These are phyloP conservation scores for Plicaturopsis crispa DNA, from an alignment of 768 basidiomycete species.

Conservation along the genomic window DNA sequence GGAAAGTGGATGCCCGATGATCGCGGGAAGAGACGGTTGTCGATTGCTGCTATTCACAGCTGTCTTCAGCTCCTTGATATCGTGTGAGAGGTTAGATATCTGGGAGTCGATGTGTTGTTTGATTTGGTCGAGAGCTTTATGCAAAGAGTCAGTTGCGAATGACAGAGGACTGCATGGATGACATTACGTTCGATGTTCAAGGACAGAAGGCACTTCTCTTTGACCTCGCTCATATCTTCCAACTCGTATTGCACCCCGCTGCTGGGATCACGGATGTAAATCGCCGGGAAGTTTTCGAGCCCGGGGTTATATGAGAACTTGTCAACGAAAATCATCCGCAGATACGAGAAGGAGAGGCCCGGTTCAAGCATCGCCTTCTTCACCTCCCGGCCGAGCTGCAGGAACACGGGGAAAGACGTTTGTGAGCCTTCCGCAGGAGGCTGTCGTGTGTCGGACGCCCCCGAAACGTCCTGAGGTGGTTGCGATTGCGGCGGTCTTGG, in stretches of 20 bases:
- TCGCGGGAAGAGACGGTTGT: constrained; percentile 43
- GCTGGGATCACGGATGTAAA: constrained; percentile 89
- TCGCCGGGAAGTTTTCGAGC: constrained; percentile 87
- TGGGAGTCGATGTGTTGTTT: constrained; percentile 96
- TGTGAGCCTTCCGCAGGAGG: constrained; percentile 5
- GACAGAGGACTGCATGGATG: constrained; percentile 1
- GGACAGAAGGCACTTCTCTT: constrained; percentile 80
- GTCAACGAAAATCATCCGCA: constrained; percentile 89
- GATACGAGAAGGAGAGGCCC: constrained; percentile 59
- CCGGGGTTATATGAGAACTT: constrained; percentile 93
- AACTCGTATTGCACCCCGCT: constrained; percentile 94
- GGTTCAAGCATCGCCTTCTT: constrained; percentile 77
- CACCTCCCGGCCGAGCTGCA: constrained; percentile 86
- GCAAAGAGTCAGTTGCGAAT: constrained; percentile 8
- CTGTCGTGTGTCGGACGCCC: not conserved
- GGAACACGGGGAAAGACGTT: constrained; percentile 62
- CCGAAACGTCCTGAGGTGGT: constrained; percentile 5
- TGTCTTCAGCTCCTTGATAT: constrained; percentile 82
- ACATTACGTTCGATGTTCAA: constrained; percentile 94
- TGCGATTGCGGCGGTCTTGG: constrained; percentile 18
- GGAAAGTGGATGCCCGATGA: constrained; percentile 46
- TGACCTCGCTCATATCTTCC: constrained; percentile 90
- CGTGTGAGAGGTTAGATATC: constrained; percentile 76
- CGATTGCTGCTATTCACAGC: constrained; percentile 47
- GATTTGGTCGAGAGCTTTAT: constrained; percentile 90